These are phyloP conservation scores for Camellia japonica DNA, from an alignment of 148 eudicot species.

Conservation along the genomic window DNA sequence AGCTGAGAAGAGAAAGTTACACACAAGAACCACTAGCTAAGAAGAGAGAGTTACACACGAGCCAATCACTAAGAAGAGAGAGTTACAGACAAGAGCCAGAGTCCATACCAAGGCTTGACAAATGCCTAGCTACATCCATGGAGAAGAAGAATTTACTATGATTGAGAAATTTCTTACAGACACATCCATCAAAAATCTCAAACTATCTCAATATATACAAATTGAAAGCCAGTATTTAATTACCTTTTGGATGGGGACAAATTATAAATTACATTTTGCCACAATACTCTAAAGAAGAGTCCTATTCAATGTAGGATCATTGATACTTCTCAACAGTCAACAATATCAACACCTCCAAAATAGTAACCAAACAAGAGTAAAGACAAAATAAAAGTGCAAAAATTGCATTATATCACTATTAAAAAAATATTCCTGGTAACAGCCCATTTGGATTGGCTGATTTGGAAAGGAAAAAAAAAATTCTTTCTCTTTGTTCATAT, in stretches of 20 bases:
- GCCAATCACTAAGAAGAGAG: too few species aligned
- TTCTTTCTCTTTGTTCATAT: too few species aligned
- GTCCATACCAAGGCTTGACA: background rate
- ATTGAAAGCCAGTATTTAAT: background rate
- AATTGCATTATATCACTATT: too few species aligned
- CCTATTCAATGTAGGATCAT: background rate
- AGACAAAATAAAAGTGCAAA: too few species aligned
- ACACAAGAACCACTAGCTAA: background rate
- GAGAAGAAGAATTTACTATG: background rate
- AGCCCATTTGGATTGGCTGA: too few species aligned
- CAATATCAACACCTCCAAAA: background rate
- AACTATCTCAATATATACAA: too few species aligned
- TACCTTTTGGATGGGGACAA: background rate
- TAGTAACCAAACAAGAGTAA: background rate
- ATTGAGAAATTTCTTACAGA: background rate
- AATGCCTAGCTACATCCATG: background rate
- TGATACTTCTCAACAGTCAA: background rate
- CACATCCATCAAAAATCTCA: too few species aligned
- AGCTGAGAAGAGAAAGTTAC: too few species aligned
- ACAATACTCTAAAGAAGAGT: background rate
- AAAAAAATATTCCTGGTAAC: too few species aligned
- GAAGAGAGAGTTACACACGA: background rate
- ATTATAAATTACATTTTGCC: background rate
- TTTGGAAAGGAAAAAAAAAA: too few species aligned
- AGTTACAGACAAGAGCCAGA: too few species aligned